A percentile compares a stretch with the other conserved stretches of the same genome.
phyloP scores from a whole-genome alignment of 345 rosid genomes.

The Nephelium lappaceum region DNA sequence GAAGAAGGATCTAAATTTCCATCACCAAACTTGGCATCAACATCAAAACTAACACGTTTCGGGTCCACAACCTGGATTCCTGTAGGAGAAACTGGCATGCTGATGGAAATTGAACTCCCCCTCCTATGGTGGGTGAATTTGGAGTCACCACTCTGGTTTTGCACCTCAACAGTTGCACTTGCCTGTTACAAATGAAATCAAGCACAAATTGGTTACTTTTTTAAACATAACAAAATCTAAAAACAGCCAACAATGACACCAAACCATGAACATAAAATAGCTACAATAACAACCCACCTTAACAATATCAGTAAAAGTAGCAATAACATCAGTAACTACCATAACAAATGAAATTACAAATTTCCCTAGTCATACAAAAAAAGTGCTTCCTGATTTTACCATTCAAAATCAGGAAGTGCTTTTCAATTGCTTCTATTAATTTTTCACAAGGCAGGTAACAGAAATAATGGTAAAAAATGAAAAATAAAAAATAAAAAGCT shows the following conservation, averaged over 20 bases:
- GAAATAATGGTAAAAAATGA: too few species aligned
- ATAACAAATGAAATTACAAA: not conserved
- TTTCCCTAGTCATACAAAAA: too few species aligned
- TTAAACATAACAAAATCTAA: not conserved
- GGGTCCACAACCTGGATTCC: slow-evolving; percentile 17
- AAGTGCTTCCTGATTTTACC: too few species aligned
- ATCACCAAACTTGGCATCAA: not conserved
- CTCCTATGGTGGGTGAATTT: slow-evolving; percentile 34
- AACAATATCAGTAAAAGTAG: not conserved
- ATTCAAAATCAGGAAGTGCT: too few species aligned
- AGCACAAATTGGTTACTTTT: not conserved
- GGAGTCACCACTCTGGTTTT: slow-evolving; percentile 22
- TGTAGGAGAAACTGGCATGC: slow-evolving; percentile 66
- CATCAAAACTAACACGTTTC: slow-evolving; percentile 33
- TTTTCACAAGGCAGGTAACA: too few species aligned
- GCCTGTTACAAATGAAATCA: not conserved
- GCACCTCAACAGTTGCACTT: slow-evolving; percentile 5
- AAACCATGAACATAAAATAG: too few species aligned
- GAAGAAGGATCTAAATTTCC: slow-evolving; percentile 33
- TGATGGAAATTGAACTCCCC: slow-evolving; percentile 49
- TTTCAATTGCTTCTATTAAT: too few species aligned
- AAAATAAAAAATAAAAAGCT: not conserved
- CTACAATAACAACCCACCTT: too few species aligned
- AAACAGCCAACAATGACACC: not conserved
- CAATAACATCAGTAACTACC: not conserved